Evolutionary conservation across 1,139 yeast genomes (phyloP), one percentile per base, ranked within the genome.

Genomic region (Diutina siamensis): DNA sequence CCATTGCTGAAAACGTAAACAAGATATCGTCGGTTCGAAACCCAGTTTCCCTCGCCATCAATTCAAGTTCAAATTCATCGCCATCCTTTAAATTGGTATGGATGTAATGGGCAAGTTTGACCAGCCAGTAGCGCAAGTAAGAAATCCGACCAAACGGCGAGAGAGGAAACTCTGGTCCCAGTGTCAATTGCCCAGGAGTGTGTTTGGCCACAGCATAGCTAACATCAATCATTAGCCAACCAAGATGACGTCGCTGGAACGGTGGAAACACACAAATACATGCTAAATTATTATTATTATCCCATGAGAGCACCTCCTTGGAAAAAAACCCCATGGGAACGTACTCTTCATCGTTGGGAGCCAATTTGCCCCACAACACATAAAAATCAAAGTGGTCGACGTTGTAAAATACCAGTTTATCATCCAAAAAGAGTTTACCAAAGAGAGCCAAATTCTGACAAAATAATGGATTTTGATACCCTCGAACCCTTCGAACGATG

Each of bases 251-350:
- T 48, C 87, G 69, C 58, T 92, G 98, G 58, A 79, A 92, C 1
- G 96, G 97, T 0, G 98, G 98, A 51, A 92, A 85, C 3, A 87
- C 78, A 53, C 94, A 72, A 21, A 92, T 84, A 58, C 97, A 92
- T 1, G 97, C 96, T 45, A 92, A 65, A 58, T 92, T 92, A 57
- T 65, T 68, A 49, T 88, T 85, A 47, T 77, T 74, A 47, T 86
- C 94, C 78, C 89, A 86, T 0, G 96, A 81, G 1, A 83, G 68
- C 44, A 83, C 64, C 57, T 92, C 98, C 53, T 86, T 85, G 20
- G 97, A 88, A 56, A 87, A 92, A 58, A 87, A 92, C 1, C 97
- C 98, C 83, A 88, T 78, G 7, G 94, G 88, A 4, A 38, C 21
- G 7, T n/a, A 25, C 4, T 38, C 31, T 17, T 10, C 10, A 20